These are phyloP conservation scores for Leptodermis oblonga DNA, from an alignment of 257 asterid species.

Conservation along the genomic window DNA sequence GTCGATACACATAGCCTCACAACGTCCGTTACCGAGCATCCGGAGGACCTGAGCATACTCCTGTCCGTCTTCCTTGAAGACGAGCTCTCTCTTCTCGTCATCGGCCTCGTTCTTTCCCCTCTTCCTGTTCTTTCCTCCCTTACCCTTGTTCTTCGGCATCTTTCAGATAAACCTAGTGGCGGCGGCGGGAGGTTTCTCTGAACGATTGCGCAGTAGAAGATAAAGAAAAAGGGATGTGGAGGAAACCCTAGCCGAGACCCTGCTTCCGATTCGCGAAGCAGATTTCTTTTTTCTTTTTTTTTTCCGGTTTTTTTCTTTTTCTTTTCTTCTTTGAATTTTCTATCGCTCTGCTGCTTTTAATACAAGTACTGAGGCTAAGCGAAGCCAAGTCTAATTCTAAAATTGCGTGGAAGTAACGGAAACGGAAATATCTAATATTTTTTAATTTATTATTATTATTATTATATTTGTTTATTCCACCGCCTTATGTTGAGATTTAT, in stretches of 20 bases:
- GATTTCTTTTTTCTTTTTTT: too few species aligned
- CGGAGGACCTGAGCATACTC: slow-evolving; percentile 90
- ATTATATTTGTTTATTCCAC: too few species aligned
- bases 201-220: neutral
- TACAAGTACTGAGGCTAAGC: too few species aligned
- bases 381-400: too few species aligned
- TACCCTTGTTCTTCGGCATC: slow-evolving; percentile 99
- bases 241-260: neutral
- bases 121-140: slow-evolving; percentile 97
- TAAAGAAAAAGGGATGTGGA: neutral
- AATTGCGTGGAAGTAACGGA: too few species aligned
- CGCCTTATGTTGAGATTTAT: too few species aligned
- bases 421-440: too few species aligned
- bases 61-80: slow-evolving; percentile 93
- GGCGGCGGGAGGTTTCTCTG: slow-evolving; percentile 5
- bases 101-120: slow-evolving; percentile 97
- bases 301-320: neutral
- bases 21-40: slow-evolving; percentile 93
- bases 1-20: slow-evolving; percentile 85
- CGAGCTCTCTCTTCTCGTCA: slow-evolving; percentile 92
- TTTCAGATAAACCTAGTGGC: slow-evolving; percentile 7
- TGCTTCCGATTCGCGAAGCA: neutral
- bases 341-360: too few species aligned
- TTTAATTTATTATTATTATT: too few species aligned
- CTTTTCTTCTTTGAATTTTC: too few species aligned